Evolutionary conservation across 805 yeast genomes (phyloP), one percentile per base, ranked within the genome.

Genomic region (Pichia sporocuriosa): DNA sequence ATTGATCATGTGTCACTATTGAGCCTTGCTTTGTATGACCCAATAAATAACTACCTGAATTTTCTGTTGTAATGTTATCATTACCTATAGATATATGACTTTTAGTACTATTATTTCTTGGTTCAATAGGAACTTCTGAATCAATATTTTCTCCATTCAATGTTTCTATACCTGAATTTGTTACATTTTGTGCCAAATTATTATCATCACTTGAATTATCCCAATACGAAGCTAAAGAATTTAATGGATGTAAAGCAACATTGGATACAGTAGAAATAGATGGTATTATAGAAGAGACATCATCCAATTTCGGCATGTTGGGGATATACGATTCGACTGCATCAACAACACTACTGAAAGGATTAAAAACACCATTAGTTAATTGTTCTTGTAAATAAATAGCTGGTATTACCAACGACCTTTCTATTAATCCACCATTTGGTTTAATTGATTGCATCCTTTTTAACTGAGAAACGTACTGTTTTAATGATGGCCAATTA

Each of bases 341-440:
- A 27, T 40, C 53, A 17, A 54, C 21, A 4, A 61, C 60, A 4
- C 47, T 37, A 33, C 46, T 46, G 26, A 62, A 48, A 3, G 67
- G 66, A 40, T 57, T 51, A 38, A 58, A 53, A 2, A 62, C 57
- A 32, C 47, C 57, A 1, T 53, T 42, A 10, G 57, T 45, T 6
- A 62, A 35, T 32, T 57, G 53, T 20, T 55, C 50, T 25, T 57
- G 63, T 9, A 62, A 39, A 34, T 47, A 58, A n/a, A 38, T 27
- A 1, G 37, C 40, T 2, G 65, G 62, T 25, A 47, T 49, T 29
- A 60, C 31, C 2, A 60, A 37, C 1, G 66, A 61, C 26, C 63
- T 44, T 21, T 58, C 61, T 19, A 50, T 38, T n/a, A 57, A 39
- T 4, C 49, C 43, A n/a, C 57, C 56, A 37, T 52, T 51, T 3